phyloP scores from a whole-genome alignment of 2,329 filamentous ascomycete genomes.

The Monilinia fructigena region DNA sequence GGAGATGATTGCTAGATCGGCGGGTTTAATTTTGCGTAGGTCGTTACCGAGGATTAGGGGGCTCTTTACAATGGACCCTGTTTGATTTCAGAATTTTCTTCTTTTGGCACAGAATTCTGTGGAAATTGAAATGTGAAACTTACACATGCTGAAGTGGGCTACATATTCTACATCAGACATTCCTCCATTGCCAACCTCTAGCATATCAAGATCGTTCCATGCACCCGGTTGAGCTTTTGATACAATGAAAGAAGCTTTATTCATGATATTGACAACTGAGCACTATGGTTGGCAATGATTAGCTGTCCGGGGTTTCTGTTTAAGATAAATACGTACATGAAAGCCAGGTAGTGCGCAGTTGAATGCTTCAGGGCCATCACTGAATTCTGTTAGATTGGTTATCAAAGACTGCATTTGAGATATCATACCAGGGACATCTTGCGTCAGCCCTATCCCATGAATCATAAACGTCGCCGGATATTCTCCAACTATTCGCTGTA shows the following conservation, averaged over 20 bases:
- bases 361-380: conserved; percentile 43
- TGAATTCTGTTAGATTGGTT: background rate
- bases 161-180: conserved; percentile 43
- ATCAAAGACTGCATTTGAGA: background rate
- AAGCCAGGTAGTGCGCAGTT: conserved; percentile 38
- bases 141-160: conserved; percentile 39
- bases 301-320: too few species aligned
- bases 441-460: conserved; percentile 44
- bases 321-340: conserved; percentile 23
- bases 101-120: background rate
- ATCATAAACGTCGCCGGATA: conserved; percentile 43
- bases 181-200: conserved; percentile 43
- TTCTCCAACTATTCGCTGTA: conserved; percentile 43
- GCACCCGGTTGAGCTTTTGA: conserved; percentile 38
- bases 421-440: conserved; percentile 37
- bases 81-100: conserved; percentile 11
- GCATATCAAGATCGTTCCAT: conserved; percentile 41
- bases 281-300: conserved; percentile 18
- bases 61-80: conserved; percentile 36
- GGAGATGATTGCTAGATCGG: conserved; percentile 43
- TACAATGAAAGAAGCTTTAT: conserved; percentile 37
- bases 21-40: conserved; percentile 37
- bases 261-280: conserved; percentile 38
- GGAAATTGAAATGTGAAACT: conserved; percentile 9
- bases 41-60: conserved; percentile 40